Base-by-base conservation (phyloP, 257 asterid genomes). In the Ocimum tenuiflorum region DNA sequence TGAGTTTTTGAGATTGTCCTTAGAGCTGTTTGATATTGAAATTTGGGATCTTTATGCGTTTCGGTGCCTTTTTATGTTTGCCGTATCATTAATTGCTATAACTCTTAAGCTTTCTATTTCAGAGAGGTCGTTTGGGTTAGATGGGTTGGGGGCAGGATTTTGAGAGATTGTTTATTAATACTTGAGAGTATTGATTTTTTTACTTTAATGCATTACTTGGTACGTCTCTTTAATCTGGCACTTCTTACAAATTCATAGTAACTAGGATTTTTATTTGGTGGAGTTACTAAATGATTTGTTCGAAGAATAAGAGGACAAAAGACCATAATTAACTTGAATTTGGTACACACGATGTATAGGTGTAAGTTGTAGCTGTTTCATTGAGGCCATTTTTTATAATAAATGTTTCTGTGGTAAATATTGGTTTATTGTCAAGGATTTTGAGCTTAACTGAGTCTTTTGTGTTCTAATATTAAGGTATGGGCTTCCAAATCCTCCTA, bases 401-500 rank as follows among this genome's bases (percentile, higher is more conserved):
- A 41, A 15, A 1, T 47, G 4, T 19, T 57, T 8, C 31, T 0
- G 10, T 27, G 22, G 51, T 19, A 45, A 38, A 3, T 56, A 4
- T 69, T 41, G 39, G 17, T 50, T 58, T 59, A 56, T 49, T 33
- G 6, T 47, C 38, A n/a, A 39, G 33, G 62, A 63, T 42, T 18
- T 61, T 61, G 48, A 67, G 54, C 61, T 36, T 22, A 73, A 54
- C 48, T 58, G 15, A 35, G 4, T 23, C 59, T 60, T 33, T 39
- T 38, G 11, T 70, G 10, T 65, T 55, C 51, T 58, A 62, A 36
- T 67, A 1, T 69, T 46, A 38, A 81, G 88, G 71, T 36, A 69
- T 73, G 88, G 75, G 42, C 78, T 22, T 20, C 70, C 82, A 49
- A 74, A 69, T 60, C 60, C 73, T 27, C 77, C 70, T 27, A 49